These are phyloP conservation scores for Trametes maxima DNA, from an alignment of 768 basidiomycete genomes.

Conservation along the genomic window DNA sequence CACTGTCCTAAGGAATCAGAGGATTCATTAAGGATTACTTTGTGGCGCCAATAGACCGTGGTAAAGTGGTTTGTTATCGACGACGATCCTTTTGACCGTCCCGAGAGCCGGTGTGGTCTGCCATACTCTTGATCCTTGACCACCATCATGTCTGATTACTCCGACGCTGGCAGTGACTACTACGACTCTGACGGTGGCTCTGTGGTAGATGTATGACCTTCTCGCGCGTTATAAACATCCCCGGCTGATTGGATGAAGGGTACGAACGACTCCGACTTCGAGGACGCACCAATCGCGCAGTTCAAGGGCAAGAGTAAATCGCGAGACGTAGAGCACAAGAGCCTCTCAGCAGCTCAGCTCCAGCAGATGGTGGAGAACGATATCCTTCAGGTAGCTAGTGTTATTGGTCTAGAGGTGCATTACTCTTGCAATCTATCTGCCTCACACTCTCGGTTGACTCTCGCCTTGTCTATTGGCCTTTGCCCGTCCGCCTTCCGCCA, in stretches of 20 bases:
- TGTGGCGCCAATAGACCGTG: neutral
- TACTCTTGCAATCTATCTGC: constrained; percentile 8
- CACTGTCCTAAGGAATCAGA: no score
- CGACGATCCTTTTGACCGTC: neutral
- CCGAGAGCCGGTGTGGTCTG: neutral
- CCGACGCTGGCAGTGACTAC: constrained; percentile 29
- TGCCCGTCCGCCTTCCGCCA: neutral
- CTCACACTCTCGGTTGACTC: constrained; percentile 7
- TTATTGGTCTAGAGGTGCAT: constrained; percentile 35
- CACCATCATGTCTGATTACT: constrained; percentile 32
- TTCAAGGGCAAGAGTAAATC: constrained; percentile 31
- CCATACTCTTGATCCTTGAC: constrained; percentile 3
- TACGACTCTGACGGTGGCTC: constrained; percentile 30
- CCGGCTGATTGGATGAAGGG: constrained; percentile 12
- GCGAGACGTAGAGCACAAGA: constrained; percentile 25
- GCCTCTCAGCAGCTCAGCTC: constrained; percentile 27
- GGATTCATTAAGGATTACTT: no score
- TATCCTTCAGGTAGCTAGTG: constrained; percentile 30
- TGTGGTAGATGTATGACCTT: constrained; percentile 24
- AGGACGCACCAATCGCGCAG: constrained; percentile 18
- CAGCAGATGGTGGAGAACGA: constrained; percentile 30
- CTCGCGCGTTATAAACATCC: neutral
- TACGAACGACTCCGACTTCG: constrained; percentile 31
- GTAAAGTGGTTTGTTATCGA: neutral
- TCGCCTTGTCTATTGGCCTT: neutral